Base-by-base conservation (phyloP, 129 eudicot species). In the Pittosporum tobira region DNA sequence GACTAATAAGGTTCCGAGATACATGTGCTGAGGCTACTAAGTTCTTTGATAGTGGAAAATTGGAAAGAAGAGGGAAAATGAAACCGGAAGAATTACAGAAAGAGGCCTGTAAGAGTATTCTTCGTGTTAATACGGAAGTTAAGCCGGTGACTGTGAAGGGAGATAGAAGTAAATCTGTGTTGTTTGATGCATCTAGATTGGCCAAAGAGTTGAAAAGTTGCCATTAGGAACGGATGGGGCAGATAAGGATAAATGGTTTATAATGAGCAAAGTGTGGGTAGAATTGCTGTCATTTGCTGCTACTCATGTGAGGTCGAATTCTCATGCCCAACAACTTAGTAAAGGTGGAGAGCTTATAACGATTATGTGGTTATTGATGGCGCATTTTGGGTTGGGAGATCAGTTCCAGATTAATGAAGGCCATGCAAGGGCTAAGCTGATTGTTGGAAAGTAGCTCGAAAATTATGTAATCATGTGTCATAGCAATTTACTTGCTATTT, bases 361-460 rank as follows among this genome's bases (percentile, higher is more conserved):
- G 8, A 23, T 75, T 14, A 77, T 82, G 52, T 78, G 85, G 89
- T 62, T 82, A 63, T 49, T 78, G 51, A 81, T 81, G 84, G 66
- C 81, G 27, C 84, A 77, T 75, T 74, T 81, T 46, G 88, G 88
- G 10, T 64, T 82, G 64, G 84, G 89, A 5, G 75, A 78, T 53
- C 84, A 75, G n/a, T 75, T 78, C 26, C 76, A 75, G 30, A 61
- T 78, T 37, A 72, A 63, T 30, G 87, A 72, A 69, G 77, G 71
- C 16, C 82, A 68, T 61, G 65, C 82, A 19, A 75, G 86, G 52
- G 86, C 79, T 8, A 80, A 72, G 63, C 70, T 80, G 23, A 60
- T 75, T 60, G 79, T 80, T n/a, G 79, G 77, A 36, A 80, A 75
- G 62, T 75, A 75, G 71, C 43, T 67, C 27, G 0, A 2, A 22